These are phyloP conservation scores for Boletus patriciae DNA, from an alignment of 768 basidiomycete species.

Conservation along the genomic window DNA sequence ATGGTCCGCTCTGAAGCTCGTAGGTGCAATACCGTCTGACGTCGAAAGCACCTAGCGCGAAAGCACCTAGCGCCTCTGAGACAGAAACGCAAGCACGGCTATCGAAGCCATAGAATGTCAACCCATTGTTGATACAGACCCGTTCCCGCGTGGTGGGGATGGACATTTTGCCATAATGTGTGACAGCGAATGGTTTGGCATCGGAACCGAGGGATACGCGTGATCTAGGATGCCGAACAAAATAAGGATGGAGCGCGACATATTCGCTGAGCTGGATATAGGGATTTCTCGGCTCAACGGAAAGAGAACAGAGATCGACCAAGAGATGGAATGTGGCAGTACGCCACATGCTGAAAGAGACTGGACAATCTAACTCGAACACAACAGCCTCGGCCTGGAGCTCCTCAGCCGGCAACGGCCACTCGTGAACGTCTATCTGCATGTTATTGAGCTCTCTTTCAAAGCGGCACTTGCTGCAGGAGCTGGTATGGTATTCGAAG, in stretches of 20 bases:
- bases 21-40: conserved; percentile 33
- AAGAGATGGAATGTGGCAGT: too few species aligned
- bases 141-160: conserved; percentile 13
- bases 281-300: neutral
- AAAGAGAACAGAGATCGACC: too few species aligned
- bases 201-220: conserved; percentile 24
- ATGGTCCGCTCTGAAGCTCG: conserved; percentile 33
- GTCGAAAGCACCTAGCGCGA: neutral
- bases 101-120: conserved; percentile 28
- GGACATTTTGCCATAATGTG: conserved; percentile 10
- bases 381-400: conserved; percentile 25
- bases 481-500: neutral
- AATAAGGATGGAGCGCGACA: conserved; percentile 7
- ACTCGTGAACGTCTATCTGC: conserved; percentile 42
- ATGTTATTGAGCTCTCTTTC: conserved; percentile 19
- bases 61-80: conserved; percentile 9
- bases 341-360: too few species aligned
- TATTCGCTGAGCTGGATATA: conserved; percentile 20
- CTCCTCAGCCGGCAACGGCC: conserved; percentile 43
- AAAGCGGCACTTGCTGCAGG: conserved; percentile 35
- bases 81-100: conserved; percentile 17
- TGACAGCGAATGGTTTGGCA: conserved; percentile 16
- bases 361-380: too few species aligned
- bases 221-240: conserved; percentile 13
- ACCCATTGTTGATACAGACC: conserved; percentile 37